Base-by-base conservation (phyloP, 2,329 filamentous ascomycete genomes). In the Talaromyces sp. region DNA sequence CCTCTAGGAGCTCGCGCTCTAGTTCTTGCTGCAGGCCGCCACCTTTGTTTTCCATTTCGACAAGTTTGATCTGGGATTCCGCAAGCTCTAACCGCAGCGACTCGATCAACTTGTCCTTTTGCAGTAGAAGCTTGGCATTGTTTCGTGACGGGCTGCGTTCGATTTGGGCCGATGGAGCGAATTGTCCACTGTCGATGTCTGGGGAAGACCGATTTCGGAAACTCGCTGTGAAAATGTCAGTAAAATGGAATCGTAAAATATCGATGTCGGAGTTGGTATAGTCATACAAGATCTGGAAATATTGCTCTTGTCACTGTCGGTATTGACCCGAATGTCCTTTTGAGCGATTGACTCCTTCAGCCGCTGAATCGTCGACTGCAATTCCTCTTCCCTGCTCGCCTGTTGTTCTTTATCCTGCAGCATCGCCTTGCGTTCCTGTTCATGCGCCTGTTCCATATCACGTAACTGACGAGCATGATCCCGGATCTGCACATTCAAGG, bases 51-150 rank as follows among this genome's bases (percentile, higher is more conserved):
- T 98, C 93, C 63, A 95, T 89, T 78, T 98, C 94, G 33, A 97
- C 90, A 31, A 97, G 84, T 78, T 97, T 97, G 80, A 97, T 96
- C 77, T 98, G 93, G 24, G 92, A 90, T 78, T 98, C 95, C 50
- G 95, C 94, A 58, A 99, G 85, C 76, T 99, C 95, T 31, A 98
- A 86, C 64, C 94, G 87, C 68, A 99, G 83, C 11, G 90, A 92
- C 76, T 98, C 94, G 71, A 99, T 98, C 66, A 97, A 83, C 80
- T 96, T 95, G 79, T 99, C 95, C 78, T 98, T 99, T 77, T 98
- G 93, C 71, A 96, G 85, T 60, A 98, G 86, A 61, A 97, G 84
- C 77, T 94, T 96, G 14, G 93, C 96, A 78, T 90, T 94, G 76
- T 91, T 96, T 68, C 90, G 87, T 39, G 93, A 96, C 72, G 96